Evolutionary conservation across 257 asterid species (phyloP).

Genomic region (Rauvolfia tetraphylla): DNA sequence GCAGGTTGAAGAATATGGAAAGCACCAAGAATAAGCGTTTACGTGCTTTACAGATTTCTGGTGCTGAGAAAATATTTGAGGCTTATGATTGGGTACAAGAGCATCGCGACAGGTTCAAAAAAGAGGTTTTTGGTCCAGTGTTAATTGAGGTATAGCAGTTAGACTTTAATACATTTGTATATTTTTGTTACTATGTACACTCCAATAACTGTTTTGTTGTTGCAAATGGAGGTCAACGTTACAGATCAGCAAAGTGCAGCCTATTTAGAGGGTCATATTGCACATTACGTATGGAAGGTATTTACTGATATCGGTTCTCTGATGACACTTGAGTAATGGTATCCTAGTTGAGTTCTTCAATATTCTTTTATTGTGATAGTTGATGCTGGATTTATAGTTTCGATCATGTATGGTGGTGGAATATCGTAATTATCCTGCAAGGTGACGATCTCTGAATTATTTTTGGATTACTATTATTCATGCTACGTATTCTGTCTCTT

Average conservation of each 20-base stretch:
- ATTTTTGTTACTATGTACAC: background rate
- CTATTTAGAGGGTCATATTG: slow-evolving; percentile 84
- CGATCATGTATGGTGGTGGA: background rate
- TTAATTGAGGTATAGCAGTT: slow-evolving; percentile 68
- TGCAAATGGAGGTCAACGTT: slow-evolving; percentile 66
- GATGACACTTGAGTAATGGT: slow-evolving; percentile 8
- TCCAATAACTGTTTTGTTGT: slow-evolving; percentile 8
- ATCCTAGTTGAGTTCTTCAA: background rate
- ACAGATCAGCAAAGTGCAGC: slow-evolving; percentile 60
- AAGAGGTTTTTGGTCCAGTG: slow-evolving; percentile 88
- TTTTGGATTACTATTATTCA: background rate
- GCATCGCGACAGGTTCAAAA: slow-evolving; percentile 57
- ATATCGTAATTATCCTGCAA: background rate
- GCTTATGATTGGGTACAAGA: slow-evolving; percentile 89
- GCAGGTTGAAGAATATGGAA: slow-evolving; percentile 75
- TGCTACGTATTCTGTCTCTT: background rate
- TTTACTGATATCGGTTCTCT: slow-evolving; percentile 9
- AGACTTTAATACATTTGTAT: background rate
- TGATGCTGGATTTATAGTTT: background rate
- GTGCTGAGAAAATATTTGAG: slow-evolving; percentile 74
- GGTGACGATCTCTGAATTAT: no score
- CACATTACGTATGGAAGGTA: slow-evolving; percentile 93
- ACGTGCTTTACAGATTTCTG: slow-evolving; percentile 58
- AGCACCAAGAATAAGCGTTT: slow-evolving; percentile 65
- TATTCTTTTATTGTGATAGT: background rate